Conservation (phyloP, 805 yeast genomes). For the Millerozyma acaciae region DNA sequence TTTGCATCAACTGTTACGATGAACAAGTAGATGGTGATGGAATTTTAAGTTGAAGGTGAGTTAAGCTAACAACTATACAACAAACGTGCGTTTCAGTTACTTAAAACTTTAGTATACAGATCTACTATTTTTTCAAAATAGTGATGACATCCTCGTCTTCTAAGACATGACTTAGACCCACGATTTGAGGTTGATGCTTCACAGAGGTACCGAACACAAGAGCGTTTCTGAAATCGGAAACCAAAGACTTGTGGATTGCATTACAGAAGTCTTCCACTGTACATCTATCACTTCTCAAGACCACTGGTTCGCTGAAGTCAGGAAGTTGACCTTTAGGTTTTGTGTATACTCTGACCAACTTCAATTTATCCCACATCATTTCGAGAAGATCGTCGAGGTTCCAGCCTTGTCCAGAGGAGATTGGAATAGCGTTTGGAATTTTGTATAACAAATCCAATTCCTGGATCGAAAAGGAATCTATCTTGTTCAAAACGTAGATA, state of each 20-base stretch:
- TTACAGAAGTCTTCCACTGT: constrained; percentile 95
- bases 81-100: no score
- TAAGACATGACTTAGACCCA: constrained; percentile 77
- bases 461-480: constrained; percentile 90
- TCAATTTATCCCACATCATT: constrained; percentile 90
- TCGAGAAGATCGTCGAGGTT: constrained; percentile 92
- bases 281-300: constrained; percentile 74
- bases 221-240: constrained; percentile 90
- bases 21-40: no score
- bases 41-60: no score
- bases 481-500: constrained; percentile 88
- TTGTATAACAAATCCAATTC: constrained; percentile 86
- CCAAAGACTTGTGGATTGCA: constrained; percentile 89
- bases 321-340: constrained; percentile 95
- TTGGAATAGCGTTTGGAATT: constrained; percentile 96
- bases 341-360: constrained; percentile 92
- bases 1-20: no score
- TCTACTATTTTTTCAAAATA: constrained; percentile 63
- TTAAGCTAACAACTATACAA: no score
- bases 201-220: constrained; percentile 91
- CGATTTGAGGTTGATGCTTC: constrained; percentile 96
- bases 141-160: constrained; percentile 98
- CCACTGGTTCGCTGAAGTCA: constrained; percentile 94
- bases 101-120: no score
- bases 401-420: constrained; percentile 95